phyloP scores from a whole-genome alignment of 225 moss, liverwort and hornwort genomes.

The Asterella californica region DNA sequence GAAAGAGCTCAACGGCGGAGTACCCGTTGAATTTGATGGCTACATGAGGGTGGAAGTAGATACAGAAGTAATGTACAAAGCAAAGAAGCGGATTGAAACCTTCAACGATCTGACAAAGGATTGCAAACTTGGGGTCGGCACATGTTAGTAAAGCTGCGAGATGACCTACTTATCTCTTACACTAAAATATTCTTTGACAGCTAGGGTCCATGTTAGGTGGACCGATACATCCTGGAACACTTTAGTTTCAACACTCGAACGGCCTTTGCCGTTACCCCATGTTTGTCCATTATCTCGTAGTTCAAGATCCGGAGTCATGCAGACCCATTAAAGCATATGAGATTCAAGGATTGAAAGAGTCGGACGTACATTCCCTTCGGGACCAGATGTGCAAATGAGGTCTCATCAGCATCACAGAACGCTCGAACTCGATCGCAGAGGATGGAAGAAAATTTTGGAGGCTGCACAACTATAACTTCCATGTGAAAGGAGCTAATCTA shows the following conservation, averaged over 20 bases:
- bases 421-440: neutral
- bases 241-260: neutral
- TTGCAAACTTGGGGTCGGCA: conserved; percentile 62
- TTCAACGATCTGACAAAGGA: conserved; percentile 84
- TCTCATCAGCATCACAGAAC: neutral
- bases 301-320: neutral
- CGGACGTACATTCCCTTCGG: neutral
- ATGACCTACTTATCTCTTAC: neutral
- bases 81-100: conserved; percentile 67
- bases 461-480: neutral
- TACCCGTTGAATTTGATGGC: conserved; percentile 58
- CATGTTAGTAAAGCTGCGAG: conserved; percentile 22
- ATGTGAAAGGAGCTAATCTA: neutral
- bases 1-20: conserved; percentile 45
- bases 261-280: neutral
- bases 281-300: neutral
- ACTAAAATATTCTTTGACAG: conserved; percentile 1
- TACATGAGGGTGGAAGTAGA: conserved; percentile 87
- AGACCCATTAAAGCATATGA: neutral
- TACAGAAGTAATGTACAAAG: conserved; percentile 80
- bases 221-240: neutral
- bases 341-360: neutral
- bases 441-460: neutral
- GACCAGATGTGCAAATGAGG: neutral
- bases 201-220: neutral